A percentile compares a stretch with the other conserved stretches of the same genome.
Conservation (phyloP, 768 basidiomycete genomes). For the Lactifluus subvellereus region DNA sequence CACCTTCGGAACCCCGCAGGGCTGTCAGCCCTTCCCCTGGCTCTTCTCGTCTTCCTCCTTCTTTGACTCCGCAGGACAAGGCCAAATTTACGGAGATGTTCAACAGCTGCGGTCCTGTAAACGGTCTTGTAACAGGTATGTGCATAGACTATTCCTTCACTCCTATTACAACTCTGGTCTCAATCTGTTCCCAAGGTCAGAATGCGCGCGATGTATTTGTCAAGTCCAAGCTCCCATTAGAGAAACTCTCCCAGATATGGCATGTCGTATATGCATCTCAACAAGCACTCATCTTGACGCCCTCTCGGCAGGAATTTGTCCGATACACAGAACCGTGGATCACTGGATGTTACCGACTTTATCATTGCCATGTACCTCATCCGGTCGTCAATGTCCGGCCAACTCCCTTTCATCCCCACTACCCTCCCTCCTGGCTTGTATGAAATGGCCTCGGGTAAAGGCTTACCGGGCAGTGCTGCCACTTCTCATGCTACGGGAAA, state of each 20-base stretch:
- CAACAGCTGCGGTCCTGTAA: constrained; percentile 58
- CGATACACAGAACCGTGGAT: constrained; percentile 90
- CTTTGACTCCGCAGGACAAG: constrained; percentile 73
- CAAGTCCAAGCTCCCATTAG: constrained; percentile 82
- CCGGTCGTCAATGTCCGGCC: constrained; percentile 82
- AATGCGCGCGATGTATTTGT: constrained; percentile 88
- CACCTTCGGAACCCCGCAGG: constrained; percentile 48
- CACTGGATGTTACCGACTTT: constrained; percentile 87
- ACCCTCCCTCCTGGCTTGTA: constrained; percentile 78
- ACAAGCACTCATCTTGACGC: background rate
- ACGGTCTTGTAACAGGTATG: constrained; percentile 74
- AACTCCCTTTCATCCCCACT: constrained; percentile 63
- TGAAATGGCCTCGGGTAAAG: constrained; percentile 55
- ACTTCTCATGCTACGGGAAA: constrained; percentile 51
- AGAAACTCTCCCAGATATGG: constrained; percentile 93
- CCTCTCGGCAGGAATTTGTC: constrained; percentile 69
- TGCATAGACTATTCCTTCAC: background rate
- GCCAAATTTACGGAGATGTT: constrained; percentile 81
- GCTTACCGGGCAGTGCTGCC: constrained; percentile 29
- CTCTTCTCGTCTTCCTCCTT: constrained; percentile 45
- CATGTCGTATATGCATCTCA: constrained; percentile 31
- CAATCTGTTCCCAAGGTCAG: constrained; percentile 47
- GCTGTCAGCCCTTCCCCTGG: constrained; percentile 49
- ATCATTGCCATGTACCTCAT: constrained; percentile 96
- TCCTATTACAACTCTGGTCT: background rate